Evolutionary conservation across 768 basidiomycete genomes (phyloP).

Genomic region (Tubosaeta sp.): DNA sequence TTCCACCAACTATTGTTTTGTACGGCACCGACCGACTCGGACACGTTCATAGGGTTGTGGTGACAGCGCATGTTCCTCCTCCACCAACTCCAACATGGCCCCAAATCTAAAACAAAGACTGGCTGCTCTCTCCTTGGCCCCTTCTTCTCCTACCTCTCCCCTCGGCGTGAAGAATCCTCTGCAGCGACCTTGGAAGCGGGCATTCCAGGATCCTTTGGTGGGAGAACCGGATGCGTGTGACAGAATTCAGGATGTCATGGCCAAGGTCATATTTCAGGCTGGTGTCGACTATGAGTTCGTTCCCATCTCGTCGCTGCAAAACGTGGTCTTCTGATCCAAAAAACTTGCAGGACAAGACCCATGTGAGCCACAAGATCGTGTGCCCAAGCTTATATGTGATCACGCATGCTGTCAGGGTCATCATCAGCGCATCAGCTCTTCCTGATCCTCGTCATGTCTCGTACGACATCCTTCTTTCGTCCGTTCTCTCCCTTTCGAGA

Average conservation of each 20-base stretch:
- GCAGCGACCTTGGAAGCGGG: conserved; percentile 52
- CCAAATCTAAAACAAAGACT: conserved; percentile 63
- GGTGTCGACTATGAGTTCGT: conserved; percentile 87
- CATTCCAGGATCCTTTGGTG: conserved; percentile 22
- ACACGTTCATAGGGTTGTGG: not conserved
- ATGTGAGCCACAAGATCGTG: conserved; percentile 53
- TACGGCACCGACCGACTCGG: not conserved
- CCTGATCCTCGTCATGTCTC: conserved; percentile 74
- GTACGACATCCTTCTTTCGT: conserved; percentile 75
- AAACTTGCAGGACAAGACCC: conserved; percentile 64
- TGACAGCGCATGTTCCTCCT: not conserved
- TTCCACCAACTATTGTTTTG: not conserved
- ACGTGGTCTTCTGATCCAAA: conserved; percentile 15
- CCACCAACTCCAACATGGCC: conserved; percentile 13
- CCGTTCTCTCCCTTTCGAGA: conserved; percentile 30
- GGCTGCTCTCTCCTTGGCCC: conserved; percentile 53
- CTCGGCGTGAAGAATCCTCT: conserved; percentile 37
- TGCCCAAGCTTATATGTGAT: conserved; percentile 1
- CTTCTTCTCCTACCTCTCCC: conserved; percentile 45
- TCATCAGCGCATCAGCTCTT: conserved; percentile 76
- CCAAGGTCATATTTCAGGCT: conserved; percentile 78
- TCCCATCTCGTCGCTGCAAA: not conserved
- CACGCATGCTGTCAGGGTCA: conserved; percentile 52
- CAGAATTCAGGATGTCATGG: conserved; percentile 60
- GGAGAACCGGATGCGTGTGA: conserved; percentile 33